Evolutionary conservation across 441 rosid species (phyloP), one percentile per base, ranked within the genome.

Genomic region (Corymbia calophylla): DNA sequence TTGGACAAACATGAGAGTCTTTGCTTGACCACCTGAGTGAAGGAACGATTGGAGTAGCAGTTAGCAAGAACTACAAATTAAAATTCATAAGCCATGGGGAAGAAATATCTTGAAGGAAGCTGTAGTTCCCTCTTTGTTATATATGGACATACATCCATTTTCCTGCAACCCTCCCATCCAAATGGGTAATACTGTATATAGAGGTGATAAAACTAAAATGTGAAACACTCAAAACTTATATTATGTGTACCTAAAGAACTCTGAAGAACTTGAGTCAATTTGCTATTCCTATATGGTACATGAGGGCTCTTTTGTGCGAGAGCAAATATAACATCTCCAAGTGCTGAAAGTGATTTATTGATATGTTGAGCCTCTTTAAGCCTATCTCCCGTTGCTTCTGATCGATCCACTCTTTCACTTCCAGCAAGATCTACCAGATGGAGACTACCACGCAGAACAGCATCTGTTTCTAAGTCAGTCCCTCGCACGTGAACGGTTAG

Each of bases 401-500:
- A 90, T 39, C 91, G 91, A 64, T 87, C 91, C 84, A 90, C 91
- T 85, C 91, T 87, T 87, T 90, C 91, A 90, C 91, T 90, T 32
- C 91, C 91, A 82, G 91, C 91, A 84, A 90, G 91, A 81, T 90
- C 91, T 51, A 90, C 89, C 84, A 90, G 81, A 84, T 90, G 89
- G 64, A 98, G 94, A 90, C 93, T 95, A 89, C 99, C 99, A 47
- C 96, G 97, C 91, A 95, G 91, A 53, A 93, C 90, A 82, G 96
- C 93, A 80, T 96, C 96, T 53, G 94, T 95, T 88, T 93, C 94
- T 93, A 95, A 84, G 66, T 97, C 99, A 12, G 92, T 95, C 87
- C 88, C 89, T 89, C 87, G 91, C 14, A 90, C 89, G n/a, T 90
- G 91, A 84, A 90, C 89, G 62, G 91, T 90, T 47, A 90, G 84